Base-by-base conservation (phyloP, 139 green algal genomes). In the Chlorella vulgaris region DNA sequence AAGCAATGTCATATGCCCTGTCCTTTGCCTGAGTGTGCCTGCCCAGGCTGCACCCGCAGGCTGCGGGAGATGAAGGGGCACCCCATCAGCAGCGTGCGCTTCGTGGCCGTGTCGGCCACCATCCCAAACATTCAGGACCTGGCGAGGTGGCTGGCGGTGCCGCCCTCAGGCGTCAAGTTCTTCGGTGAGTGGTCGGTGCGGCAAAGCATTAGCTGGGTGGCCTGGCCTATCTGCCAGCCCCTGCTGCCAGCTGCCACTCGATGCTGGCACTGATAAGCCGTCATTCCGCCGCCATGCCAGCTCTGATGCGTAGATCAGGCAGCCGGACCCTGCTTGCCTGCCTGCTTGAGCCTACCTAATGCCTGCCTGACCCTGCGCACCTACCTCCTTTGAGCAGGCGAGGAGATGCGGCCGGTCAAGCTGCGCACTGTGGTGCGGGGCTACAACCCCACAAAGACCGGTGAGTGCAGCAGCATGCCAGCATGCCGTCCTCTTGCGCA, bases 381-480 rank as follows among this genome's bases (percentile, higher is more conserved):
- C n/a, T n/a, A n/a, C n/a, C n/a, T n/a, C n/a, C n/a, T n/a, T n/a
- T n/a, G n/a, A n/a, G 77, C 79, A 89, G 65, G 91, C 58, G 91
- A 97, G 74, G 94, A 98, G 86, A 91, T 95, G 82, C 83, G 96
- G 24, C 96, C 96, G 6, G 91, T 96, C 7, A 89, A 91, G 73
- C 90, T 99, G 29, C 85, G 80, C 26, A 98, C 92, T 0, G 74
- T 91, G 21, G 94, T 99, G 19, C 88, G 86, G 26, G 93, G 89
- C 65, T 97, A 95, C 81, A 55, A 82, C 2, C 82, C 86, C 15
- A 78, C 80, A 55, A 95, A 95, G 51, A 93, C 90, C 69, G 73
- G 73, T 69, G 24, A 28, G n/a, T n/a, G 15, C n/a, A n/a, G n/a
- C n/a, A n/a, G n/a, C n/a, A n/a, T n/a, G n/a, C n/a, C n/a, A n/a